These are phyloP conservation scores for Starmera dryadoides DNA, from an alignment of 805 yeast species.

Conservation along the genomic window DNA sequence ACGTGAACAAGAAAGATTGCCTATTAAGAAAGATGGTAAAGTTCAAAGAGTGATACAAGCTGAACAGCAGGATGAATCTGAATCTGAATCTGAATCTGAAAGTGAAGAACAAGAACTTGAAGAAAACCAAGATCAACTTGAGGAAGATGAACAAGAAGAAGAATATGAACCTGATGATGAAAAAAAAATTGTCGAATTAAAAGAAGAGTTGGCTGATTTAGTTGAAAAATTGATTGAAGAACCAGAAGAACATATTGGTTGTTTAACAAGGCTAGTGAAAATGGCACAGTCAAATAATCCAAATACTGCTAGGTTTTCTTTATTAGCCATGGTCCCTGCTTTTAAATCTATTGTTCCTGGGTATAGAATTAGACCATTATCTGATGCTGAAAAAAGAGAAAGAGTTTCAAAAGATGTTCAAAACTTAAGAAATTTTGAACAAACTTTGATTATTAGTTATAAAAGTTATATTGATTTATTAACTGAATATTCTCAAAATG, in stretches of 20 bases:
- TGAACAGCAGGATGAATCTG: constrained; percentile 5
- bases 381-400: constrained; percentile 75
- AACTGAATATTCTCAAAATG: constrained; percentile 30
- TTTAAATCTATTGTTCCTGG: constrained; percentile 85
- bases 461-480: constrained; percentile 56
- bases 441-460: constrained; percentile 63
- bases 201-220: constrained; percentile 77
- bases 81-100: constrained; percentile 8
- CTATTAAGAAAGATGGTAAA: constrained; percentile 72
- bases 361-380: constrained; percentile 74
- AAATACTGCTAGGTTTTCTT: constrained; percentile 61
- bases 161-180: constrained; percentile 33
- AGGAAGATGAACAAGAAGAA: constrained; percentile 24
- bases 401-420: constrained; percentile 81
- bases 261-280: constrained; percentile 57
- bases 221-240: constrained; percentile 77
- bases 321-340: constrained; percentile 75
- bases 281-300: constrained; percentile 65
- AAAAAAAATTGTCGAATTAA: constrained; percentile 51
- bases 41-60: constrained; percentile 51
- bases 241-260: constrained; percentile 76
- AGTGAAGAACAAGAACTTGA: constrained; percentile 21
- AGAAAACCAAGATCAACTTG: constrained; percentile 18
- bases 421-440: constrained; percentile 72
- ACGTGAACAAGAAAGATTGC: constrained; percentile 58